Base-by-base conservation (phyloP, 1,284 basidiomycete genomes). In the Chalciporus sp. region DNA sequence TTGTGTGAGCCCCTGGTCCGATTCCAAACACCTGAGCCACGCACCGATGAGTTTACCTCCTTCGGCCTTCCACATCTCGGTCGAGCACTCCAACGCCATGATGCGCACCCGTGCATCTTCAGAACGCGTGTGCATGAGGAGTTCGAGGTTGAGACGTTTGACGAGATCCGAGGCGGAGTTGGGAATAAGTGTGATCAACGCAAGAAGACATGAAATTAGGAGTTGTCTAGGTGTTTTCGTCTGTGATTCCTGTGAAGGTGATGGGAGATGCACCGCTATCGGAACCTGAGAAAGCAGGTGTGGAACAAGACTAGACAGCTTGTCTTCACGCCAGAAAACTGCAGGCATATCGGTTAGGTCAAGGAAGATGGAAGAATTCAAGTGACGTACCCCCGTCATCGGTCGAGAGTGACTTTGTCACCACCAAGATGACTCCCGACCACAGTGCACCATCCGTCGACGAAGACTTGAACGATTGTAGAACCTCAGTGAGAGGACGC, bases 301-400 rank as follows among this genome's bases (percentile, higher is more conserved):
- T 20, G 69, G 66, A 41, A 71, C 49, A 7, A 68, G 57, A 0
- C 31, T 82, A 17, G 83, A 78, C 19, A 94, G 72, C 54, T 88
- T 88, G 59, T 91, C 85, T 55, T 93, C 87, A 23, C 90, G 86
- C 95, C 95, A 98, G 79, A 91, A 97, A 8, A 77, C 92, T 93
- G 58, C 2, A 55, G 33, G 10, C 49, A 1, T 9, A n/a, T 19
- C 12, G 7, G 12, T 44, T 47, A 12, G 4, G 10, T 16, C 1
- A 27, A 10, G n/a, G 11, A 7, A 17, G 23, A 39, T 23, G 20
- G 4, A 7, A 39, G 43, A 10, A 4, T 16, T 26, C 7, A 23
- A 44, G 14, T 16, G 40, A 73, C 85, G 43, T 63, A 92, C 91
- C 82, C 62, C 88, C 88, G 61, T 97, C 92, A 66, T 98, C 95